A percentile compares a stretch with the other conserved stretches of the same genome.
phyloP scores from a whole-genome alignment of 495 filamentous ascomycete genomes.

The Penicillium verhagenii region DNA sequence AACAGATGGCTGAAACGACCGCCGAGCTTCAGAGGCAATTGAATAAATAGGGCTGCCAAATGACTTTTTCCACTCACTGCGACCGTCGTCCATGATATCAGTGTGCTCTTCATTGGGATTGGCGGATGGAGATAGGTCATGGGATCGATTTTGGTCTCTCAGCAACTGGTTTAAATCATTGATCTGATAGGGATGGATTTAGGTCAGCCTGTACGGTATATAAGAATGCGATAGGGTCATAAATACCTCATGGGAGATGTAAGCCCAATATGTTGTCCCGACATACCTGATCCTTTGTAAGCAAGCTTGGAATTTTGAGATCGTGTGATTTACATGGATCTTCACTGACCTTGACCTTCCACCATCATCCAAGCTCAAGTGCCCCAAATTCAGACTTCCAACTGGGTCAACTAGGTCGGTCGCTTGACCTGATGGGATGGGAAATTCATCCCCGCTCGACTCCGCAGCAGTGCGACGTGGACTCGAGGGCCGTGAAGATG shows the following conservation, averaged over 20 bases:
- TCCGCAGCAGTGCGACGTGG: constrained; percentile 35
- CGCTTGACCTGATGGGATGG: constrained; percentile 45
- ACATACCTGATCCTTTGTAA: constrained; percentile 41
- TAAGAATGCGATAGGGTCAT: not conserved
- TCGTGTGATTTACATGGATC: not conserved
- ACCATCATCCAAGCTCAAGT: constrained; percentile 49
- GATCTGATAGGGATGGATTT: constrained; percentile 26
- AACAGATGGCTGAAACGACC: constrained; percentile 39
- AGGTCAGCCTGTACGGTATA: not conserved
- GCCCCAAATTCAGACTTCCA: constrained; percentile 45
- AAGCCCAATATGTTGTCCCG: constrained; percentile 53
- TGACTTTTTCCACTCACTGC: constrained; percentile 24
- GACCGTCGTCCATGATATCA: constrained; percentile 9
- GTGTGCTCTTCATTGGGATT: constrained; percentile 19
- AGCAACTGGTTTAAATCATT: constrained; percentile 49
- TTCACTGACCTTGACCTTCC: constrained; percentile 42
- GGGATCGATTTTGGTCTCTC: constrained; percentile 42
- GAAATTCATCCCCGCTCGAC: constrained; percentile 46
- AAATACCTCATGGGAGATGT: constrained; percentile 49
- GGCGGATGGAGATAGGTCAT: constrained; percentile 27
- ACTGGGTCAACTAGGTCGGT: constrained; percentile 47
- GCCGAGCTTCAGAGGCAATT: constrained; percentile 8
- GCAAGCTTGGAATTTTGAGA: not conserved
- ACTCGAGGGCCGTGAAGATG: constrained; percentile 27
- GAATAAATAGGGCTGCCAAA: constrained; percentile 14